Evolutionary conservation across 169 alveolate species (phyloP).

Genomic region (Plasmodium blacklocki): DNA sequence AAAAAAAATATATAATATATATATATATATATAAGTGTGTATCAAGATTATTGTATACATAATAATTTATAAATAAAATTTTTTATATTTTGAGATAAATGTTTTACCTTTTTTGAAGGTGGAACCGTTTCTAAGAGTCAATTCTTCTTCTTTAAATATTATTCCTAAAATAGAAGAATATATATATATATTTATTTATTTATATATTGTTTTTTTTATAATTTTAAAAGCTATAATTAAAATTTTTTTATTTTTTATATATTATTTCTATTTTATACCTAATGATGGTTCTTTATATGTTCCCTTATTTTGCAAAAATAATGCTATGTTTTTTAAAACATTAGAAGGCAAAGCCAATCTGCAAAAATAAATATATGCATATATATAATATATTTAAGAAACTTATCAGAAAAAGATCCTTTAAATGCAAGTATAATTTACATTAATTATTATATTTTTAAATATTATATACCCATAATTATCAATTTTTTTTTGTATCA

Average conservation of each 20-base stretch:
- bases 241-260: constrained; percentile 6
- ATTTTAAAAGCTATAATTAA: constrained; percentile 1
- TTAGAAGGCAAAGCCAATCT: constrained; percentile 61
- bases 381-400: too few relatives aligned
- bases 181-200: neutral
- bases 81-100: too few relatives aligned
- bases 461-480: constrained; percentile 48
- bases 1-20: neutral
- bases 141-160: constrained; percentile 30
- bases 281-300: constrained; percentile 55
- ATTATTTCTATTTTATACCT: constrained; percentile 9
- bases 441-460: neutral
- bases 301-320: constrained; percentile 41
- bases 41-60: too few relatives aligned
- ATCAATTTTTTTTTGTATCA: constrained; percentile 73
- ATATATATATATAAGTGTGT: too few relatives aligned
- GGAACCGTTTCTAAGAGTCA: neutral
- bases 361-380: neutral
- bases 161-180: constrained; percentile 24
- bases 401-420: too few relatives aligned
- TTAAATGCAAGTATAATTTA: too few relatives aligned
- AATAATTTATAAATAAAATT: too few relatives aligned
- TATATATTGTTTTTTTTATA: neutral
- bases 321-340: constrained; percentile 49
- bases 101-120: constrained; percentile 27